These are phyloP conservation scores for Cardiosporidium cionae DNA, from an alignment of 169 alveolate genomes.

Conservation along the genomic window DNA sequence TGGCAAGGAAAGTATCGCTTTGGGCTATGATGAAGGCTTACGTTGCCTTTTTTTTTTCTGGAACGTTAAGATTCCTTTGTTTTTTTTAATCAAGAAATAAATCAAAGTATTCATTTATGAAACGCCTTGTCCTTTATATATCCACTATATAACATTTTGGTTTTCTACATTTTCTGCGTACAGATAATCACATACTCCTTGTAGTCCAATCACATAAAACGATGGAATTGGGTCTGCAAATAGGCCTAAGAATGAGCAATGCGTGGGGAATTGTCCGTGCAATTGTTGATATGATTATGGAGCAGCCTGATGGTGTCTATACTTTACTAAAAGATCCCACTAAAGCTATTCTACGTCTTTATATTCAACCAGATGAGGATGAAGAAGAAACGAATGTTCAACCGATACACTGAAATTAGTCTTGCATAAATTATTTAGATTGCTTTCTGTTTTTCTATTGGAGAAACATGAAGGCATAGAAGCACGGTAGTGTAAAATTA, in stretches of 20 bases:
- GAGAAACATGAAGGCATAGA: no score
- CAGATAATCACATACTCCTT: constrained; percentile 57
- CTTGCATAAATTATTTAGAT: no score
- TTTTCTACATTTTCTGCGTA: background rate
- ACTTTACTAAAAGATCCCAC: constrained; percentile 74
- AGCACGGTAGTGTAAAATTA: no score
- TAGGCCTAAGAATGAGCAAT: constrained; percentile 74
- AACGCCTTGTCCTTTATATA: background rate
- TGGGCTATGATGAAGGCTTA: background rate
- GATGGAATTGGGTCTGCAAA: constrained; percentile 73
- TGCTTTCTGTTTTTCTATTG: no score
- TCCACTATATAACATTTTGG: background rate
- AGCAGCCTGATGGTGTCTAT: constrained; percentile 76
- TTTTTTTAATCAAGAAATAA: background rate
- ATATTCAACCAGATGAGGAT: constrained; percentile 68
- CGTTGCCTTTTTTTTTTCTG: background rate
- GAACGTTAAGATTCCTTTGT: background rate
- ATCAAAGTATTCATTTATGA: background rate
- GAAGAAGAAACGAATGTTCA: no score
- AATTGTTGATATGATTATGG: constrained; percentile 56
- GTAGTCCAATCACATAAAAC: constrained; percentile 76
- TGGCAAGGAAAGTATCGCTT: background rate
- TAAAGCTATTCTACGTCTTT: constrained; percentile 69
- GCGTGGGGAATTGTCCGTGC: constrained; percentile 79
- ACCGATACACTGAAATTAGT: no score